Evolutionary conservation across 1,139 yeast genomes (phyloP).

Genomic region (Geotrichum phurueaensis): DNA sequence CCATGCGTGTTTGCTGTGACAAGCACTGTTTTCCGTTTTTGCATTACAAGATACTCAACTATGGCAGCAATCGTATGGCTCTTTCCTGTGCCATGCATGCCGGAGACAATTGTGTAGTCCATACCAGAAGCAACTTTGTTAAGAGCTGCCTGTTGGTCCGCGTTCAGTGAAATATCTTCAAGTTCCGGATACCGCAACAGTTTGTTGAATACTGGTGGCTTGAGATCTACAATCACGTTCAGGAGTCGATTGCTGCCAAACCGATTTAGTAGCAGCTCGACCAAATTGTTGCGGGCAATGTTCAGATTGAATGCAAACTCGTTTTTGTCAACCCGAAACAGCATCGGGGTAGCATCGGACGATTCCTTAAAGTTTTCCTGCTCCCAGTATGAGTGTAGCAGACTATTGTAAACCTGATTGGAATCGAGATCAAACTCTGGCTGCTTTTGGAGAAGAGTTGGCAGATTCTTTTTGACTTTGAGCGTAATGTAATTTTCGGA

Average conservation of each 20-base stretch:
- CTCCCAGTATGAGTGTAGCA: conserved; percentile 30
- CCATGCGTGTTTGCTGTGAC: conserved; percentile 83
- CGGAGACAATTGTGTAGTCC: conserved; percentile 76
- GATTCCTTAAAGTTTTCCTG: not conserved
- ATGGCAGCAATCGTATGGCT: conserved; percentile 84
- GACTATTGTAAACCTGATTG: conserved; percentile 50
- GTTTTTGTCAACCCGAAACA: conserved; percentile 73
- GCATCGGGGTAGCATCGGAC: conserved; percentile 9
- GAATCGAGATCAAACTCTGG: conserved; percentile 40
- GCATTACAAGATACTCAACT: conserved; percentile 52
- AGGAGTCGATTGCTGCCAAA: conserved; percentile 57
- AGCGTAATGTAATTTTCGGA: conserved; percentile 36
- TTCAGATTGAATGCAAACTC: conserved; percentile 71
- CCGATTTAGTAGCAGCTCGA: conserved; percentile 57
- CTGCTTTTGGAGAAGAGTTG: conserved; percentile 40
- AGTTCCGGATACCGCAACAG: not conserved
- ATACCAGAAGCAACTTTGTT: conserved; percentile 55
- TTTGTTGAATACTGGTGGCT: conserved; percentile 41
- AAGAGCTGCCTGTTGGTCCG: conserved; percentile 67
- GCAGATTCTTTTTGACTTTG: conserved; percentile 48
- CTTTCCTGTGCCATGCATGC: conserved; percentile 99
- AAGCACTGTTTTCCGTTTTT: conserved; percentile 62
- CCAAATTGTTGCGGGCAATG: conserved; percentile 66
- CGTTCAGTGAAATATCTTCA: conserved; percentile 40
- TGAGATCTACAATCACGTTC: conserved; percentile 54